A percentile compares a stretch with the other conserved stretches of the same genome.
phyloP scores from a whole-genome alignment of 1,139 yeast species.

The Scheffersomyces illinoinensis region DNA sequence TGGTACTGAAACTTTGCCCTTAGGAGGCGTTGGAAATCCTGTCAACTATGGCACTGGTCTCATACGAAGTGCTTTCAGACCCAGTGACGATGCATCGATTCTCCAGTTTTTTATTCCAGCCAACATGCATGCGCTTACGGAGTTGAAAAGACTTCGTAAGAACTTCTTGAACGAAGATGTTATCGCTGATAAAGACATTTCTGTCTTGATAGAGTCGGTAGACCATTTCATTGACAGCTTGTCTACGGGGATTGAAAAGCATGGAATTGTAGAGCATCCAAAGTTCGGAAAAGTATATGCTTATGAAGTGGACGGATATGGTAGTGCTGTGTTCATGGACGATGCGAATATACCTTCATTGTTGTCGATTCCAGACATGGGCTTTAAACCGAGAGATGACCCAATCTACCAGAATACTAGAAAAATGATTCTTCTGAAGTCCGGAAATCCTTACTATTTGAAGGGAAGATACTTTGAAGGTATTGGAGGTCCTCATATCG shows the following conservation, averaged over 20 bases:
- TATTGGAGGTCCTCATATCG: constrained; percentile 90
- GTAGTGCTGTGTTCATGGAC: constrained; percentile 75
- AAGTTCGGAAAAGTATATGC: constrained; percentile 77
- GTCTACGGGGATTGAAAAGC: constrained; percentile 56
- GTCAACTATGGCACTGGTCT: constrained; percentile 71
- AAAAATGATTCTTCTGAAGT: constrained; percentile 65
- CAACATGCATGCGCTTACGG: constrained; percentile 74
- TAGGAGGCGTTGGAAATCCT: constrained; percentile 83
- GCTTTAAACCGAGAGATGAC: constrained; percentile 55
- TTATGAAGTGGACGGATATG: constrained; percentile 87
- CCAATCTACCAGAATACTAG: constrained; percentile 76
- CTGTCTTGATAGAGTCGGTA: constrained; percentile 17
- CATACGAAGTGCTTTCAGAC: constrained; percentile 84
- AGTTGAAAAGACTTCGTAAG: constrained; percentile 41
- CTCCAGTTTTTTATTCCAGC: constrained; percentile 85
- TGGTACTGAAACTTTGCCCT: constrained; percentile 79
- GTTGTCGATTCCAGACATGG: constrained; percentile 78
- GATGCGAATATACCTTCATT: constrained; percentile 90
- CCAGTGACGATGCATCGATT: constrained; percentile 86
- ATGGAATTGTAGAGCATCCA: constrained; percentile 69
- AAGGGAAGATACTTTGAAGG: constrained; percentile 67
- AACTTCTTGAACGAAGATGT: constrained; percentile 17
- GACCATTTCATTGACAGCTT: constrained; percentile 45
- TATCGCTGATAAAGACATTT: constrained; percentile 9
- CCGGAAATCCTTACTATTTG: constrained; percentile 78